These are phyloP conservation scores for Apiospora marii DNA, from an alignment of 2,329 filamentous ascomycete species.

Conservation along the genomic window DNA sequence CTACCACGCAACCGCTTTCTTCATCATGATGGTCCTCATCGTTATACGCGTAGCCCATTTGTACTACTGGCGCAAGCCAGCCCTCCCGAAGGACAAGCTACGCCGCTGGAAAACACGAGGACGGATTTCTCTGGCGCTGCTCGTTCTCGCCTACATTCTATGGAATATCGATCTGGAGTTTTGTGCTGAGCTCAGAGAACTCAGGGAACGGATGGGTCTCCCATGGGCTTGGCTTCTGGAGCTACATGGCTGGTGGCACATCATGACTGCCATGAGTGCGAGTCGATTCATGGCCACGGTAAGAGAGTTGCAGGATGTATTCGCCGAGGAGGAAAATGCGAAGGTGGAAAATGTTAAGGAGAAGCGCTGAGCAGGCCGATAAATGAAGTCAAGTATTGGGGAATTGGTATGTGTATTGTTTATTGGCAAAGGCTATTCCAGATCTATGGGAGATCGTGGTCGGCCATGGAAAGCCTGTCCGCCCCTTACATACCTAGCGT, in stretches of 20 bases:
- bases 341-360: neutral
- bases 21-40: constrained; percentile 43
- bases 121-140: constrained; percentile 43
- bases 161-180: constrained; percentile 66
- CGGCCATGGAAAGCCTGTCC: too few species aligned
- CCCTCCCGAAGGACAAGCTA: constrained; percentile 40
- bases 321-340: constrained; percentile 24
- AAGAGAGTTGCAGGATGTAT: constrained; percentile 37
- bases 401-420: neutral
- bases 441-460: neutral
- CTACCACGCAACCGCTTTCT: constrained; percentile 51
- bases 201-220: constrained; percentile 56
- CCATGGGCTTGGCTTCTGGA: constrained; percentile 65
- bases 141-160: constrained; percentile 53
- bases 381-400: neutral
- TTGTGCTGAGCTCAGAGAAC: constrained; percentile 55
- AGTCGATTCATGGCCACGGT: constrained; percentile 49
- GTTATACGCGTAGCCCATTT: constrained; percentile 46
- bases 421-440: neutral
- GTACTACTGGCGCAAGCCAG: constrained; percentile 40
- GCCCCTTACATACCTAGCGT: neutral
- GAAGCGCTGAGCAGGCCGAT: neutral
- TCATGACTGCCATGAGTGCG: constrained; percentile 64
- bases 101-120: constrained; percentile 38
- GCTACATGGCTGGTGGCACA: constrained; percentile 71